These are phyloP conservation scores for Ceriops zippeliana DNA, from an alignment of 345 rosid genomes.

Conservation along the genomic window DNA sequence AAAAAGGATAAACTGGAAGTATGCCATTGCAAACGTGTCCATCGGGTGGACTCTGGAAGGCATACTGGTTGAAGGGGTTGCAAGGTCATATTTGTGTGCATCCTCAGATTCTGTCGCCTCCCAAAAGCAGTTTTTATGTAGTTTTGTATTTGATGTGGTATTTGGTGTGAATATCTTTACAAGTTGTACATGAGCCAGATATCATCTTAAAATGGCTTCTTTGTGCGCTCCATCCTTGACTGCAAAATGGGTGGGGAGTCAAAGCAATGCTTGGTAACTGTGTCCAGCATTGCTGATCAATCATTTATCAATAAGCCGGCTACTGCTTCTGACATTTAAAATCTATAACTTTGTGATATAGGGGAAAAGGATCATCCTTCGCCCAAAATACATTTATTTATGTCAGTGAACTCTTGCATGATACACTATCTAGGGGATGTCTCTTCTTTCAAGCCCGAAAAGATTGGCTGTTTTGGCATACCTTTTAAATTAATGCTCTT, in stretches of 20 bases:
- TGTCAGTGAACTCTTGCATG: no score
- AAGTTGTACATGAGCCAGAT: constrained; percentile 16
- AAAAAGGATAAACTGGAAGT: constrained; percentile 13
- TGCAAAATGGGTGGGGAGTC: constrained; percentile 5
- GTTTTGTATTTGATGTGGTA: constrained; percentile 17
- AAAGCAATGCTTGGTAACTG: not conserved
- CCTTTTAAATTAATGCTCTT: no score
- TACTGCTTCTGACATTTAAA: no score
- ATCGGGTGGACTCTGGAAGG: constrained; percentile 1
- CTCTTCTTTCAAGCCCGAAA: no score
- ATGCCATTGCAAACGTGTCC: constrained; percentile 5
- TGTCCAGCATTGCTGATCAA: no score
- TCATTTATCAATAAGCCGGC: no score
- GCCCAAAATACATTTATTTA: no score
- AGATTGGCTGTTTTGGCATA: no score
- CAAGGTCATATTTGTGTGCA: constrained; percentile 32
- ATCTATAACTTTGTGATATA: no score
- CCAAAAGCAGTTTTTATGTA: constrained; percentile 7
- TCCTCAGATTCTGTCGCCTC: constrained; percentile 21
- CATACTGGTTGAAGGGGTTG: not conserved
- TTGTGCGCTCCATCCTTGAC: constrained; percentile 19
- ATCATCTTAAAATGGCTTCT: constrained; percentile 9
- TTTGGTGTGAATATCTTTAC: constrained; percentile 18
- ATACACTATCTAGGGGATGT: no score
- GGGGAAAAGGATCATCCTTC: no score